Evolutionary conservation across 208 protist species (phyloP), one percentile per base, ranked within the genome.

Genomic region (Acanthamoeba lenticulata): DNA sequence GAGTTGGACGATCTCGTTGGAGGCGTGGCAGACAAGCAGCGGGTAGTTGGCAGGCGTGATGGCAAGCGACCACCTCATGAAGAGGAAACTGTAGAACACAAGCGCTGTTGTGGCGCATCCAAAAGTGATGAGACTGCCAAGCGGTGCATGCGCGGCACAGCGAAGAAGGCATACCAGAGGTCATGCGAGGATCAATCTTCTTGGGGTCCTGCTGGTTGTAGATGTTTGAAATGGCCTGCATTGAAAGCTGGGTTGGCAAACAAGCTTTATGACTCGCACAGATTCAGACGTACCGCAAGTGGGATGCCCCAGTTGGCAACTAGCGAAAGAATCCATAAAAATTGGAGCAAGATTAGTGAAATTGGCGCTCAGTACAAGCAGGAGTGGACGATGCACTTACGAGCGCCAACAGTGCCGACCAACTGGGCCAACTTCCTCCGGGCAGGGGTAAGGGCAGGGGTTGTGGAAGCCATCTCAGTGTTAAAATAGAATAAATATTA

Each of bases 31-130:
- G 34, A 94, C 90, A 77, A 94, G 94, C 7, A 95, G 92, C 32
- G 94, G 72, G 49, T 94, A 95, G 77, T 95, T 95, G 44, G 89
- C 42, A 15, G 94, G 94, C 29, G 65, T 94, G 77, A 95, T 95
- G 57, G 94, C 94, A 4, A 95, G 40, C 60, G 91, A 90, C 94
- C 94, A 95, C 9, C 94, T 47, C 91, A 95, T 94, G 55, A 95
- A 95, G 24, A 95, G 52, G 34, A 79, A 49, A 27, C 55, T 88
- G 92, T 95, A 95, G n/a, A 94, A 15, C 13, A 94, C 42, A 19
- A 95, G 65, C 29, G 77, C 74, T 90, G 86, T 52, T 52, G 47
- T 52, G 9, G 47, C 15, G 47, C 19, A 15, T 13, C 7, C 7
- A n/a, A 6, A 42, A 44, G 36, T 69, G 27, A 77, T 52, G 2